Base-by-base conservation (phyloP, 2,329 filamentous ascomycete species). In the Fusarium proliferatum region DNA sequence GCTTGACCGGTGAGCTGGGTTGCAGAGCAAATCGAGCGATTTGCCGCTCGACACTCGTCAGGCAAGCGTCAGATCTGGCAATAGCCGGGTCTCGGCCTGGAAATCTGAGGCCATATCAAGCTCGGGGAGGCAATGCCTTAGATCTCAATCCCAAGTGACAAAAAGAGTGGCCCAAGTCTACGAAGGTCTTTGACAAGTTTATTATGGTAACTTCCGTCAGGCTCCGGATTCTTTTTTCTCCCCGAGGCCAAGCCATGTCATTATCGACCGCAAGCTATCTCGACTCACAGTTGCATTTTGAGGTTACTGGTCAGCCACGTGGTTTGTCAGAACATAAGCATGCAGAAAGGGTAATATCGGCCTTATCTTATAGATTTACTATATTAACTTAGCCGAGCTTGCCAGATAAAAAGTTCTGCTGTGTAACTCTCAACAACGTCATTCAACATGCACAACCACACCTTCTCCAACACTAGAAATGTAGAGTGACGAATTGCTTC, bases 1-100 rank as follows among this genome's bases (percentile, higher is more conserved):
- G 56, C 5, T 17, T 58, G 56, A 59, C 42, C 56, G 56, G 56
- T 59, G 56, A 38, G 56, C 56, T 59, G 33, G 56, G 33, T 51
- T 38, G 30, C 9, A 3, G 15, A 10, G 33, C 19, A 38, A 38
- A 30, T 36, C 23, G 42, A 59, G 42, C 11, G 42, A 51, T 51
- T 38, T 28, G 41, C 41, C 41, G n/a, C 41, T 17, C 17, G 15
- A 26, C 19, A 59, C 42, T 38, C 11, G 56, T 59, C 45, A 36
- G 42, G 56, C 21, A 59, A 59, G 42, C 23, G 51, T 38, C 41
- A 51, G 56, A 59, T 59, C 42, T 59, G 56, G 26, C 56, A 51
- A 59, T 51, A 9, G 33, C 38, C 56, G 42, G 56, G 23, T 13
- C 56, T 28, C 19, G 42, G 56, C 43, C 33, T 36, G 23, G 17